Base-by-base conservation (phyloP, 108 stramenopile genomes). In the Schizochytrium sp. region DNA sequence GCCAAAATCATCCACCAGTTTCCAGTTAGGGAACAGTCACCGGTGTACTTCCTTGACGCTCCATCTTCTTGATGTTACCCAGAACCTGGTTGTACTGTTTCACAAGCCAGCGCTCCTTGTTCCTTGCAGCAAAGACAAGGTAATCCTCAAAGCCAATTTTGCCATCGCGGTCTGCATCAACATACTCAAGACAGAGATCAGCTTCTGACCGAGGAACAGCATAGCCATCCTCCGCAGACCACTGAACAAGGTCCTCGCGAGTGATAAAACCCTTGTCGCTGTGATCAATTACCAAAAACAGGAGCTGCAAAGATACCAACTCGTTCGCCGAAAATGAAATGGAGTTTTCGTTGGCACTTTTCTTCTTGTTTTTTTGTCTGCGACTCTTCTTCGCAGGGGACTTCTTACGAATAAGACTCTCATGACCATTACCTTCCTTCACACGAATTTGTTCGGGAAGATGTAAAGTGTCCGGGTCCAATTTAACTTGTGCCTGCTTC, bases 141-240 rank as follows among this genome's bases (percentile, higher is more conserved):
- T 83, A 83, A 40, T 83, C 76, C 76, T 83, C 76, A 40, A 83
- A 83, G 15, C 76, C 76, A 40, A 83, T 83, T 2, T 83, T 17
- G 2, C 76, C 76, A 28, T 83, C 76, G 50, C 47, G 38, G 76
- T 83, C 76, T 15, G 28, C 76, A 42, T 83, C 76, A 53, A 83
- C 76, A 53, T 83, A 83, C 47, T 83, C 53, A 53, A 83, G 47
- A 28, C 76, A 83, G 76, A 83, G 76, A 49, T 83, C 76, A 10
- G 76, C 76, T 53, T 83, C 76, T n/a, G 76, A 83, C 5, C 76
- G 47, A 47, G 47, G 76, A 38, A 83, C 76, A 42, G 76, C 76
- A 40, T 49, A 83, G 76, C 76, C 76, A 10, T 83, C 76, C 53
- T 83, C 76, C 50, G 76, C 76, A 5, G 50, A 55, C 76, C 76